A percentile compares a stretch with the other conserved stretches of the same genome.
Evolutionary conservation across 495 filamentous ascomycete genomes (phyloP).

Genomic region (Penicillium herquei): DNA sequence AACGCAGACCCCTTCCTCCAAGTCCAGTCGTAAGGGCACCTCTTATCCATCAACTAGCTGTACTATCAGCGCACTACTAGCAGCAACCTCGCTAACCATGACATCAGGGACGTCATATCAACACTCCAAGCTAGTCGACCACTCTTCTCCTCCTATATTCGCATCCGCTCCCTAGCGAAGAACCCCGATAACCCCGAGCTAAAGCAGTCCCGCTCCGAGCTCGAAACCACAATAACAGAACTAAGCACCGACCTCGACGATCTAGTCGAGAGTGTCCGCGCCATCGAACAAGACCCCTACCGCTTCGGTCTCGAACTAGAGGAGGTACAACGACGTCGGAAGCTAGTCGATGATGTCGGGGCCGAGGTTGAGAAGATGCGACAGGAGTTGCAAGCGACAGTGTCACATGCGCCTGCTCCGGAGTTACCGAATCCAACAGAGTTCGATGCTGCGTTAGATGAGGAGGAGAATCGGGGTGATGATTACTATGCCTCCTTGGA

Average conservation of each 20-base stretch:
- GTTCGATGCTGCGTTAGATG: slow-evolving; percentile 52
- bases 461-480: slow-evolving; percentile 45
- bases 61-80: neutral
- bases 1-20: slow-evolving; percentile 89
- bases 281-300: slow-evolving; percentile 85
- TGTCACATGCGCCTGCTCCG: slow-evolving; percentile 24
- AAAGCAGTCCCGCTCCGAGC: slow-evolving; percentile 75
- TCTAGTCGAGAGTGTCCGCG: slow-evolving; percentile 81
- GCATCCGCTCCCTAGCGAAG: slow-evolving; percentile 82
- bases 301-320: slow-evolving; percentile 81
- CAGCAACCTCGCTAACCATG: slow-evolving; percentile 9
- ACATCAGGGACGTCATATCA: slow-evolving; percentile 74
- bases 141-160: slow-evolving; percentile 91
- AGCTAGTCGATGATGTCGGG: slow-evolving; percentile 86
- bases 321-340: slow-evolving; percentile 77
- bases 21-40: slow-evolving; percentile 70
- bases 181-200: slow-evolving; percentile 78
- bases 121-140: slow-evolving; percentile 76
- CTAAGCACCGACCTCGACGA: slow-evolving; percentile 85
- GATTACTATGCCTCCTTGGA: slow-evolving; percentile 84
- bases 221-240: slow-evolving; percentile 71
- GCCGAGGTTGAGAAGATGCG: slow-evolving; percentile 86
- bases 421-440: slow-evolving; percentile 67
- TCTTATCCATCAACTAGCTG: neutral
- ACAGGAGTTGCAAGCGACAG: slow-evolving; percentile 66